These are phyloP conservation scores for Monilinia aucupariae DNA, from an alignment of 2,329 filamentous ascomycete species.

Conservation along the genomic window DNA sequence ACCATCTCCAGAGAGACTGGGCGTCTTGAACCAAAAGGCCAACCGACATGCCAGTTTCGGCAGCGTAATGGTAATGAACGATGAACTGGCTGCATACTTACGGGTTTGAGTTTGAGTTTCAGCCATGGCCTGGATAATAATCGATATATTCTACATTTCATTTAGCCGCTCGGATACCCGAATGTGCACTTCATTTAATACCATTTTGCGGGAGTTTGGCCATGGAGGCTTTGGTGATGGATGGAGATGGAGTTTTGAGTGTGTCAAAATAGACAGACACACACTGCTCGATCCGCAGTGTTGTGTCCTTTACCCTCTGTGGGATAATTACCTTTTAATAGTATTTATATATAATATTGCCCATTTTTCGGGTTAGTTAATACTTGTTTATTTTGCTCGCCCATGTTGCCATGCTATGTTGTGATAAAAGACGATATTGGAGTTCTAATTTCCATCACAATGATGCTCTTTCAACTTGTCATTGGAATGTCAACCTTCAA, in stretches of 20 bases:
- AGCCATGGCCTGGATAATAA: too few relatives aligned
- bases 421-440: neutral
- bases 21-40: neutral
- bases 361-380: too few relatives aligned
- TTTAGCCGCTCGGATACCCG: constrained; percentile 4
- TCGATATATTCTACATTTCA: neutral
- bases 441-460: neutral
- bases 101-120: neutral
- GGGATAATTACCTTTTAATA: neutral
- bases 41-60: neutral
- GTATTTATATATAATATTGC: neutral
- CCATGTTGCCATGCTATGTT: neutral
- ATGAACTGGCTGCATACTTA: constrained; percentile 6
- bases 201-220: neutral
- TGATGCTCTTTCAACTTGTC: neutral
- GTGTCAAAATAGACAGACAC: neutral
- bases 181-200: neutral
- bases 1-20: neutral
- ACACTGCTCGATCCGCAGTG: neutral
- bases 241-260: neutral
- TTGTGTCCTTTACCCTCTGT: neutral
- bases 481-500: neutral
- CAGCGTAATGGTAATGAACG: constrained; percentile 1
- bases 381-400: neutral
- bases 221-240: neutral